These are phyloP conservation scores for Cryomyces antarcticus DNA, from an alignment of 495 filamentous ascomycete genomes.

Conservation along the genomic window DNA sequence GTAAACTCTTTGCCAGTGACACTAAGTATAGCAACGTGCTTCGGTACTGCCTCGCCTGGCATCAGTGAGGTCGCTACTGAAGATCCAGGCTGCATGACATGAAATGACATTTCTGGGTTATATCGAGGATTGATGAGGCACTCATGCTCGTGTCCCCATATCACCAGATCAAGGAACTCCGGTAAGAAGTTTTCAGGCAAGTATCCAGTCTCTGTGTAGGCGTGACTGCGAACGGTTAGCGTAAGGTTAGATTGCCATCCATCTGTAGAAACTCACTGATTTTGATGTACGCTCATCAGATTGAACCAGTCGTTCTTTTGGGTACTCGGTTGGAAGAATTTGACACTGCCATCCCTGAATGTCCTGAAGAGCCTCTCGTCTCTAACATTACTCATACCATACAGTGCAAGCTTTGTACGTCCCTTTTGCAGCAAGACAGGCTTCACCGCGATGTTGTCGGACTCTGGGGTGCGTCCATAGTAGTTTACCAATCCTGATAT, in stretches of 20 bases:
- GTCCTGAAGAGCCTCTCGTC: constrained; percentile 89
- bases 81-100: constrained; percentile 94
- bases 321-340: constrained; percentile 67
- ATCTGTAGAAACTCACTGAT: constrained; percentile 33
- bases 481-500: constrained; percentile 87
- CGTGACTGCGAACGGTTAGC: constrained; percentile 25
- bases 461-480: constrained; percentile 77
- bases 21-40: constrained; percentile 72
- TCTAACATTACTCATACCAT: constrained; percentile 89
- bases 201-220: constrained; percentile 75
- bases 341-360: constrained; percentile 82
- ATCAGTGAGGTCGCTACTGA: constrained; percentile 86
- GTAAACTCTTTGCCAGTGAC: constrained; percentile 67
- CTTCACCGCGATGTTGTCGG: constrained; percentile 78
- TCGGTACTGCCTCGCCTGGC: constrained; percentile 76
- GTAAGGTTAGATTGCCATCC: background rate
- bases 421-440: constrained; percentile 89
- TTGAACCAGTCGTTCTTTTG: constrained; percentile 94
- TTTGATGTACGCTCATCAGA: constrained; percentile 87
- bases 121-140: constrained; percentile 66
- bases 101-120: constrained; percentile 74
- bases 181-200: constrained; percentile 89
- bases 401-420: constrained; percentile 79
- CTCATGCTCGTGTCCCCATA: constrained; percentile 98
- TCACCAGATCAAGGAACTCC: constrained; percentile 70